Evolutionary conservation across 305 asterid species (phyloP).

Genomic region (Solanum hybrid): DNA sequence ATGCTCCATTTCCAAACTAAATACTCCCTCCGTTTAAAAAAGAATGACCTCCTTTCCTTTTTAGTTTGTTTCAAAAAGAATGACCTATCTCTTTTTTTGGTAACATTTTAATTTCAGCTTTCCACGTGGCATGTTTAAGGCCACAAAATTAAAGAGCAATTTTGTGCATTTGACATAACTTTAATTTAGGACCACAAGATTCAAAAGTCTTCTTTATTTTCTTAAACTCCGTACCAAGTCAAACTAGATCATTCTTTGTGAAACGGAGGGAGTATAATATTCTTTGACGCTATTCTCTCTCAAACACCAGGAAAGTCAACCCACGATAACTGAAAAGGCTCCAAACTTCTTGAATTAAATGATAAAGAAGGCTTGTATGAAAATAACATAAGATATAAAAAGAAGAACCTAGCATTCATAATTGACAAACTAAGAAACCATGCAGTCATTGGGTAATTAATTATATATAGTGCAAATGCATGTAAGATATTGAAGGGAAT

Average conservation of each 20-base stretch:
- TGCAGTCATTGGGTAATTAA: background rate
- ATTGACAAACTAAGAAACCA: background rate
- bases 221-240: background rate
- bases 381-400: background rate
- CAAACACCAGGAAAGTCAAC: background rate
- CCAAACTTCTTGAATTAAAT: background rate
- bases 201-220: background rate
- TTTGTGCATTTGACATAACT: background rate
- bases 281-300: background rate
- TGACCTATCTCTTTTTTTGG: background rate
- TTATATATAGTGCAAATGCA: background rate
- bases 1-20: background rate
- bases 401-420: background rate
- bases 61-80: background rate
- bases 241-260: background rate
- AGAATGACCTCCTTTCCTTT: background rate
- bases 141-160: background rate
- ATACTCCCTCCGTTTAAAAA: background rate
- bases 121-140: background rate
- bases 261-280: background rate
- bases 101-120: no score
- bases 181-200: background rate
- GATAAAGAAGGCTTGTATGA: background rate
- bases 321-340: background rate
- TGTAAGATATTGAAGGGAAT: background rate